phyloP scores from a whole-genome alignment of 257 asterid genomes.

The Capsicum baccatum region DNA sequence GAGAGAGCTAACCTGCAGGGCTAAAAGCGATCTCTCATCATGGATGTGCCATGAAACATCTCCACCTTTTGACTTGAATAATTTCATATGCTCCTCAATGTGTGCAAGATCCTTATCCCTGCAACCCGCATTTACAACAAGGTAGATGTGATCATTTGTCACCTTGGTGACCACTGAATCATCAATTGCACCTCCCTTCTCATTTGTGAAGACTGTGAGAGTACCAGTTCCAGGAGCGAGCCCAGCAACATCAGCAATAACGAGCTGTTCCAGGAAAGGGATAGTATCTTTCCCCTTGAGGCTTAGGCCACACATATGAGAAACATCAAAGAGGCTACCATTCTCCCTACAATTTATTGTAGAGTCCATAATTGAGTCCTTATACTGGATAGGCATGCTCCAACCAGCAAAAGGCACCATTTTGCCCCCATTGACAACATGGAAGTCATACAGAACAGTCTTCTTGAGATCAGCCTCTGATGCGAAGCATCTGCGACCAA shows the following conservation, averaged over 20 bases:
- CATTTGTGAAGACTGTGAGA: constrained; percentile 91
- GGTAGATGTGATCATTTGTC: constrained; percentile 74
- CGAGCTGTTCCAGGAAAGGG: constrained; percentile 92
- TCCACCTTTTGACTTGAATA: constrained; percentile 86
- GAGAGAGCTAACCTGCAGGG: constrained; percentile 72
- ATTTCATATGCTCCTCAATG: constrained; percentile 96
- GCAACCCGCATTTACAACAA: constrained; percentile 98
- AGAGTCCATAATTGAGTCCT: constrained; percentile 96
- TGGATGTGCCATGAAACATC: constrained; percentile 99
- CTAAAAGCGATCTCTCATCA: constrained; percentile 92
- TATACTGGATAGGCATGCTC: constrained; percentile 99
- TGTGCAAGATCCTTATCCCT: constrained; percentile 98
- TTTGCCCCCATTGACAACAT: constrained; percentile 91
- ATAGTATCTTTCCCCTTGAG: constrained; percentile 91
- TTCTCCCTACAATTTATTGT: constrained; percentile 94
- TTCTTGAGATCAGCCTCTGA: constrained; percentile 96
- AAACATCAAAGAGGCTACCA: constrained; percentile 91
- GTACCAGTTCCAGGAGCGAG: constrained; percentile 90
- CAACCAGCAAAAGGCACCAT: constrained; percentile 99
- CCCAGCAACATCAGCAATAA: constrained; percentile 91
- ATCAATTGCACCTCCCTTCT: constrained; percentile 98
- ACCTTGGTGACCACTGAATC: constrained; percentile 95
- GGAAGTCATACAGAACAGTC: constrained; percentile 90
- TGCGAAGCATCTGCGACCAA: constrained; percentile 79
- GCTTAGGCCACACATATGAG: constrained; percentile 98